A percentile compares a stretch with the other conserved stretches of the same genome.
phyloP scores from a whole-genome alignment of 176 grass and related monocot species.

The Triticum dicoccoides region DNA sequence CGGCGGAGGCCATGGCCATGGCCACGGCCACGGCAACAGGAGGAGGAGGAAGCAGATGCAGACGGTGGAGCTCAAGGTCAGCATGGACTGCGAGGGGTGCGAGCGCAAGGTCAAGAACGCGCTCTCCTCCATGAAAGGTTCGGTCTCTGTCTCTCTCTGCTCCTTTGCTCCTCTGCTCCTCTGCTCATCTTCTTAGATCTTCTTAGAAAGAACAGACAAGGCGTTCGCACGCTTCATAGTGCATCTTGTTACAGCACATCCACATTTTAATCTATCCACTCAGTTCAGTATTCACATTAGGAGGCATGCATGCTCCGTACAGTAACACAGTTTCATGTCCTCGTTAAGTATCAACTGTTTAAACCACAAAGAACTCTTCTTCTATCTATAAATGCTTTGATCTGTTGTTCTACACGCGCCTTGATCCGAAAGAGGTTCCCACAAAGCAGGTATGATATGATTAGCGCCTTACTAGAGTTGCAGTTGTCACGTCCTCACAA shows the following conservation, averaged over 20 bases:
- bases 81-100: constrained; percentile 81
- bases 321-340: background rate
- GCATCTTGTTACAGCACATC: background rate
- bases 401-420: background rate
- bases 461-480: background rate
- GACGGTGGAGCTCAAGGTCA: constrained; percentile 69
- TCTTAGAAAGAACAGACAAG: background rate
- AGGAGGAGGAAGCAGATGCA: constrained; percentile 55
- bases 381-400: background rate
- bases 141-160: background rate
- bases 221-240: background rate
- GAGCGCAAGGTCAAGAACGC: constrained; percentile 75
- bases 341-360: background rate
- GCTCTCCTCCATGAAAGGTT: constrained; percentile 47
- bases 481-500: background rate
- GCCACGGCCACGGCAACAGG: constrained; percentile 27
- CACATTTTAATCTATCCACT: background rate
- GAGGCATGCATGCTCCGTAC: background rate
- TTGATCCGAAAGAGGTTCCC: background rate
- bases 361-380: background rate
- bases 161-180: too few species aligned
- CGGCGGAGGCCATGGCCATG: constrained; percentile 24
- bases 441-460: background rate
- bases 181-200: background rate
- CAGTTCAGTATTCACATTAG: background rate